These are phyloP conservation scores for Populus hybrid DNA, from an alignment of 441 rosid genomes.

Conservation along the genomic window DNA sequence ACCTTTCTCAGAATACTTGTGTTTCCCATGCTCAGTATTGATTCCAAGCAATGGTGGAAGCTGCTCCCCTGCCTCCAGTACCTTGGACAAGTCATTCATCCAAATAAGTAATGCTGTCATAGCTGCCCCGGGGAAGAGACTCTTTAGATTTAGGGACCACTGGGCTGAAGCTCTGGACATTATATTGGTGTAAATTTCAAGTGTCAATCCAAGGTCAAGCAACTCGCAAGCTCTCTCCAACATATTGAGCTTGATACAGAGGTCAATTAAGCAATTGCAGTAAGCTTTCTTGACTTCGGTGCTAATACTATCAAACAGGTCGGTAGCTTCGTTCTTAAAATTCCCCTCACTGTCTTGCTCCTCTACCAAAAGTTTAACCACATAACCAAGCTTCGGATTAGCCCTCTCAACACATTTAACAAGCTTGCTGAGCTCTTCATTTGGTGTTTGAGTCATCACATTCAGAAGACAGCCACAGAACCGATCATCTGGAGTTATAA, in stretches of 20 bases:
- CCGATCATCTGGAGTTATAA: constrained; percentile 69
- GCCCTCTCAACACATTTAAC: constrained; percentile 67
- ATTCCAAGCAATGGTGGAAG: no score
- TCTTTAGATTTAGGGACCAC: no score
- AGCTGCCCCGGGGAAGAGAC: no score
- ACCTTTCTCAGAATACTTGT: no score
- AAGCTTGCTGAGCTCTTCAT: constrained; percentile 61
- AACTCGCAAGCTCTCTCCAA: constrained; percentile 75
- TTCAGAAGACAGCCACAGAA: constrained; percentile 81
- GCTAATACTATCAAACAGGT: constrained; percentile 51
- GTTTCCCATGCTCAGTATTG: no score
- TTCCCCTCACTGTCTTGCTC: constrained; percentile 39
- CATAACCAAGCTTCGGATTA: constrained; percentile 66
- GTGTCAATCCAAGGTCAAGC: no score
- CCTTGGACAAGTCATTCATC: no score
- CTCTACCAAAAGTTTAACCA: constrained; percentile 61
- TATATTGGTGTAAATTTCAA: no score
- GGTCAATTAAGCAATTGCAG: constrained; percentile 88
- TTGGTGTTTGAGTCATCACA: constrained; percentile 80
- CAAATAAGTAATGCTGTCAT: no score
- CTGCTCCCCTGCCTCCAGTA: no score
- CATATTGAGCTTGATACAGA: constrained; percentile 68
- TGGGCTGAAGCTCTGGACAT: no score
- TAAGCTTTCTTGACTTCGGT: constrained; percentile 73
- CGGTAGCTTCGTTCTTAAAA: constrained; percentile 53